These are phyloP conservation scores for Murraya paniculata DNA, from an alignment of 345 rosid genomes.

Conservation along the genomic window DNA sequence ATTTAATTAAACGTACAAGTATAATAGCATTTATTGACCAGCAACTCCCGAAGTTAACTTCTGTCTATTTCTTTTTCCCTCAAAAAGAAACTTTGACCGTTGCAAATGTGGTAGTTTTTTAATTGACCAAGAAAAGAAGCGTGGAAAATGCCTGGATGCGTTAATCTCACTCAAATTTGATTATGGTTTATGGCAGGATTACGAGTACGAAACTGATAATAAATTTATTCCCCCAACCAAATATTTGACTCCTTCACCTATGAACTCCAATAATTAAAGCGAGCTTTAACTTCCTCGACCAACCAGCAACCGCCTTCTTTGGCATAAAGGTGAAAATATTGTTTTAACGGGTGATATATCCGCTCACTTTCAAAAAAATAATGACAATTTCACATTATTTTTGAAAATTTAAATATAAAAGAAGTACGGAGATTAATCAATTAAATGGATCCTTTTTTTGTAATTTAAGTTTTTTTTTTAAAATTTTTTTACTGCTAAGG, in stretches of 20 bases:
- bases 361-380: too few species aligned
- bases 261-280: not conserved
- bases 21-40: not conserved
- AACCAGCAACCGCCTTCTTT: conserved; percentile 6
- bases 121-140: not conserved
- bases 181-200: not conserved
- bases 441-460: too few species aligned
- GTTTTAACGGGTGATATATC: too few species aligned
- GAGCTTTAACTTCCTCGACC: conserved; percentile 1
- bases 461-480: too few species aligned
- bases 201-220: not conserved
- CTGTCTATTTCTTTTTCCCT: not conserved
- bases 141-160: not conserved
- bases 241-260: not conserved
- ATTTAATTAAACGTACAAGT: too few species aligned
- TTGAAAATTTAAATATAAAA: too few species aligned
- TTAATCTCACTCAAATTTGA: not conserved
- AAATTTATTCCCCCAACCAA: not conserved
- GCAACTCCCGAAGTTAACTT: too few species aligned
- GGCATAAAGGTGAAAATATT: not conserved
- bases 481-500: too few species aligned
- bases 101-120: not conserved
- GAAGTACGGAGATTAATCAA: too few species aligned
- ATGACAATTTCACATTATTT: too few species aligned
- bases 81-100: not conserved